These are phyloP conservation scores for Hypoxylon subgilvum DNA, from an alignment of 495 filamentous ascomycete species.

Conservation along the genomic window DNA sequence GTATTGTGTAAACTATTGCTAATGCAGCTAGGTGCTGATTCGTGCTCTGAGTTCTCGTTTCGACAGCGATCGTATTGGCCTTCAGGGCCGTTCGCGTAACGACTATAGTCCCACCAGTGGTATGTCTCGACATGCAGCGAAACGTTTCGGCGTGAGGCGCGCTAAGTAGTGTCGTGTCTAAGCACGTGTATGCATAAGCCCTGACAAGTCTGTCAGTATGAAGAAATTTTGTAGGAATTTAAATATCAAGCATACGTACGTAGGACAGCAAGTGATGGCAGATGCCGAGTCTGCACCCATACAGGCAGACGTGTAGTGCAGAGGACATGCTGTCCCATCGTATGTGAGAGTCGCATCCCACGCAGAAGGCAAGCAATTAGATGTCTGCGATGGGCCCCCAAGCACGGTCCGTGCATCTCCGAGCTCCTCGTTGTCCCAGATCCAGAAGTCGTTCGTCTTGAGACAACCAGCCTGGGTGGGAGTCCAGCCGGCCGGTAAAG, in stretches of 20 bases:
- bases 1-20: slow-evolving; percentile 33
- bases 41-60: slow-evolving; percentile 9
- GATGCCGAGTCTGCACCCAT: background rate
- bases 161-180: background rate
- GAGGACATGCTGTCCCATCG: slow-evolving; percentile 32
- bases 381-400: slow-evolving; percentile 40
- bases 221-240: background rate
- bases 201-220: background rate
- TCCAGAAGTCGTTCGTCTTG: slow-evolving; percentile 35
- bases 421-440: slow-evolving; percentile 27
- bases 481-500: slow-evolving; percentile 25
- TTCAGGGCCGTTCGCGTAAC: slow-evolving; percentile 23
- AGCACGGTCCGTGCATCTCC: slow-evolving; percentile 34
- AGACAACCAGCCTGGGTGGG: slow-evolving; percentile 31
- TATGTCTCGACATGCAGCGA: slow-evolving; percentile 24
- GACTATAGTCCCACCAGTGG: background rate
- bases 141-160: slow-evolving; percentile 7
- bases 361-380: slow-evolving; percentile 35
- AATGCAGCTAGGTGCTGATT: slow-evolving; percentile 36
- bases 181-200: slow-evolving; percentile 21
- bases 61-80: slow-evolving; percentile 14
- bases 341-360: slow-evolving; percentile 33
- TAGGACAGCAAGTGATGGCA: slow-evolving; percentile 40
- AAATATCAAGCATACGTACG: slow-evolving; percentile 15
- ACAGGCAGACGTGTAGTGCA: slow-evolving; percentile 36